A percentile compares a stretch with the other conserved stretches of the same genome.
phyloP scores from a whole-genome alignment of 805 yeast genomes.

The Dipodascus geniculatus region DNA sequence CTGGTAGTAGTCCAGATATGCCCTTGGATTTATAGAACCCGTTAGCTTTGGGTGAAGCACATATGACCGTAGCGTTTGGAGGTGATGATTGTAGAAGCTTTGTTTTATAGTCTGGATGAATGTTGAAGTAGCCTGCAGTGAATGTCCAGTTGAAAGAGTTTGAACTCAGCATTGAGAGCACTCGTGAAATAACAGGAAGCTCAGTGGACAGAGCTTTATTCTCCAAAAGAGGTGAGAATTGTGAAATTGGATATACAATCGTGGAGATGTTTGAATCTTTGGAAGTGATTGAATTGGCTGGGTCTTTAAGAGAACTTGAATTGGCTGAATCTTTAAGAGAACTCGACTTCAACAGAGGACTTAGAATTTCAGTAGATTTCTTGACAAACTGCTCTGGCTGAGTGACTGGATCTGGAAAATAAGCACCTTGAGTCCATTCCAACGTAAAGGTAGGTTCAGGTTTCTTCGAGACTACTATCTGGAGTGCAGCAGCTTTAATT shows the following conservation, averaged over 20 bases:
- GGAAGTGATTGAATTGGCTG: constrained; percentile 11
- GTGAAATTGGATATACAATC: constrained; percentile 80
- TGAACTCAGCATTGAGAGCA: constrained; percentile 46
- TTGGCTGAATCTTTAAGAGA: not conserved
- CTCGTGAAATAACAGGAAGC: constrained; percentile 50
- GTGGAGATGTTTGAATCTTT: constrained; percentile 29
- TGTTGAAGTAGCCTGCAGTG: constrained; percentile 95
- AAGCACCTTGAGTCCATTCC: constrained; percentile 1
- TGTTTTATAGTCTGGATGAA: constrained; percentile 60
- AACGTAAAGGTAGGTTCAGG: constrained; percentile 1
- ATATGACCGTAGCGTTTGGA: constrained; percentile 51
- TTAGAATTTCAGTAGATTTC: constrained; percentile 39
- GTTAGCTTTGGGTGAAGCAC: constrained; percentile 90
- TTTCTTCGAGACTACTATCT: not conserved
- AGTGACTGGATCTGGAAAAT: constrained; percentile 47
- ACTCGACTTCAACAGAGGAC: constrained; percentile 42
- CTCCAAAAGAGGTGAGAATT: constrained; percentile 69
- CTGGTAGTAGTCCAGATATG: constrained; percentile 69
- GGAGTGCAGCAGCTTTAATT: constrained; percentile 43
- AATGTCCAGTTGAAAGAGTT: constrained; percentile 62
- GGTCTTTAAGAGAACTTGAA: not conserved
- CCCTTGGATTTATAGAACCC: constrained; percentile 85
- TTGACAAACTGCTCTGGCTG: constrained; percentile 18
- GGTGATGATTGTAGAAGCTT: constrained; percentile 48
- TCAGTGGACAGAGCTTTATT: constrained; percentile 66